Percentiles rank a stretch among this genome's conserved stretches.
These are phyloP conservation scores for Gossypium schwendimanii DNA, from an alignment of 441 rosid genomes.

Conservation along the genomic window DNA sequence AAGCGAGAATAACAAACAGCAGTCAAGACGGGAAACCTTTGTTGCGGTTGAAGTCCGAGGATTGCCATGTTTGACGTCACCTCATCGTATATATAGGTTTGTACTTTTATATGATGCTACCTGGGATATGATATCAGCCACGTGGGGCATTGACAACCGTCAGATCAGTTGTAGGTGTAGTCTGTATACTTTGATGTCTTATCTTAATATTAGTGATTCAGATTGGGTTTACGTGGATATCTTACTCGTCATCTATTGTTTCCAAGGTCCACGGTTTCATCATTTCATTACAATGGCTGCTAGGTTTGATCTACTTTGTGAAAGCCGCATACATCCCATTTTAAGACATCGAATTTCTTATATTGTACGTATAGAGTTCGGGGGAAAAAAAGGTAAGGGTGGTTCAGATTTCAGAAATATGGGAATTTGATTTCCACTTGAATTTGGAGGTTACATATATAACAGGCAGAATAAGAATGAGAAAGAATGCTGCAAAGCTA, in stretches of 20 bases:
- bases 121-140: background rate
- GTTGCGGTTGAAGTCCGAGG: constrained; percentile 21
- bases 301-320: background rate
- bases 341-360: too few species aligned
- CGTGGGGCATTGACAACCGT: constrained; percentile 15
- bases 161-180: background rate
- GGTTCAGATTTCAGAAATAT: background rate
- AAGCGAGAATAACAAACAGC: constrained; percentile 16
- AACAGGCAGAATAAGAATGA: constrained; percentile 14
- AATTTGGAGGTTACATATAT: background rate
- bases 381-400: background rate
- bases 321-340: too few species aligned
- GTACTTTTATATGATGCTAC: constrained; percentile 12
- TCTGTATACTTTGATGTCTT: background rate
- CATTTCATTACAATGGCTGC: background rate
- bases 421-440: background rate
- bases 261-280: background rate
- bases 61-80: constrained; percentile 25
- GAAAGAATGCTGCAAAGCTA: constrained; percentile 22
- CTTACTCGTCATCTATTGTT: background rate
- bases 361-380: too few species aligned
- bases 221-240: constrained; percentile 3
- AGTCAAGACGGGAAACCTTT: constrained; percentile 21
- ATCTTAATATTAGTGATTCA: background rate
- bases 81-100: background rate